A percentile compares a stretch with the other conserved stretches of the same genome.
phyloP scores from a whole-genome alignment of 176 grass and related monocot species.

The Rhipidocladum racemiflorum region DNA sequence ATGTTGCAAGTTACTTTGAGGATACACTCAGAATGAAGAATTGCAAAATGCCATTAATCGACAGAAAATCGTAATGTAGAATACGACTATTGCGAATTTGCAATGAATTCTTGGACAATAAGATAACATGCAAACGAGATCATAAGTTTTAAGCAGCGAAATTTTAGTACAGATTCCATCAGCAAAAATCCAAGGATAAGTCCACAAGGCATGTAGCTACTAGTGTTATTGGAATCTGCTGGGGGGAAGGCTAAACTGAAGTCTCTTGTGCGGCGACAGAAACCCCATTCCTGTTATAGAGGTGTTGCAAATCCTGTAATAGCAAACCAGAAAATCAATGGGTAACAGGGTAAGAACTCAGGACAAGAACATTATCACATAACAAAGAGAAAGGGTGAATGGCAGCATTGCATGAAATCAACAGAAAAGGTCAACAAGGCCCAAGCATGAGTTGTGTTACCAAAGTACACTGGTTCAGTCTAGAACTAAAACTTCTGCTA shows the following conservation, averaged over 20 bases:
- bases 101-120: neutral
- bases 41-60: neutral
- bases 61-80: neutral
- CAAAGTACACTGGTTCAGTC: neutral
- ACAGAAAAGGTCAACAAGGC: neutral
- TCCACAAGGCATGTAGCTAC: constrained; percentile 15
- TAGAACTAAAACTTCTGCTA: neutral
- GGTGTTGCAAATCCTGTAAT: constrained; percentile 49
- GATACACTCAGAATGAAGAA: neutral
- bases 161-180: constrained; percentile 27
- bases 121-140: neutral
- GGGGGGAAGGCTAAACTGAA: neutral
- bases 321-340: neutral
- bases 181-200: constrained; percentile 18
- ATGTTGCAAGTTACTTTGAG: neutral
- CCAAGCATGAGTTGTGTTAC: neutral
- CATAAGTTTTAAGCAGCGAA: neutral
- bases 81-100: neutral
- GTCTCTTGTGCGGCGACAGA: neutral
- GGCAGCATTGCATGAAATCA: neutral
- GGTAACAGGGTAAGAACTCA: constrained; percentile 26
- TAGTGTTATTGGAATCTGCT: constrained; percentile 30
- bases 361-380: neutral
- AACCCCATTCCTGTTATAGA: constrained; percentile 44
- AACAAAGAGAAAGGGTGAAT: neutral